Evolutionary conservation across 1,284 basidiomycete genomes (phyloP), one percentile per base, ranked within the genome.

Genomic region (Austropuccinia psidii): DNA sequence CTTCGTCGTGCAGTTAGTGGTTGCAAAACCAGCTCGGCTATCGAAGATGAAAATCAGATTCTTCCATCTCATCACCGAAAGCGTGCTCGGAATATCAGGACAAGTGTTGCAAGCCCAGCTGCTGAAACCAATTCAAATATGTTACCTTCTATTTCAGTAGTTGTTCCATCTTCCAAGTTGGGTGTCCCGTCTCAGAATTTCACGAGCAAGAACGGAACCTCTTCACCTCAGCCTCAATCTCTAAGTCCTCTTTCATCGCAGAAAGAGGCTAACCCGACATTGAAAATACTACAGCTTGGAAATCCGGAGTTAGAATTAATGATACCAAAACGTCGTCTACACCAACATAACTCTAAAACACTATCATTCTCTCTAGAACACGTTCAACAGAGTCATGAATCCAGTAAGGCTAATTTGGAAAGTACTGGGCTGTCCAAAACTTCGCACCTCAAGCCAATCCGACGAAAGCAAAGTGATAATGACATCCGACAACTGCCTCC

Each of bases 341-440:
- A 73, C 58, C 72, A 73, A 29, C 72, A 73, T 55, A 61, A 66
- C 35, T 73, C 72, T 24, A 64, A 61, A 65, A 64, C 15, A 33
- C 24, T 37, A 19, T 43, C 39, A 41, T 67, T 54, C 35, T n/a
- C 21, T 15, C 50, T 9, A 21, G 24, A 47, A 35, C 24, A 11
- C 39, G 43, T 49, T 37, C 41, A 65, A 21, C 41, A 27, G 37
- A 15, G n/a, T 17, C 62, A 27, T 35, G 62, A 67, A 55, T 39
- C 24, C 33, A 50, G 33, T 1, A 24, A 67, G 13, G 29, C 39
- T 24, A 9, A 27, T 21, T 2, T 21, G 39, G 67, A 69, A 24
- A 17, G 0, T 4, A 58, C 35, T 17, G 47, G 55, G 13, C 2
- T 15, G 43, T 2, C 8, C 45, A n/a, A 70, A 70, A 31, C 54